Evolutionary conservation across 2,329 filamentous ascomycete genomes (phyloP), one percentile per base, ranked within the genome.

Genomic region (Aspergillus sp.): DNA sequence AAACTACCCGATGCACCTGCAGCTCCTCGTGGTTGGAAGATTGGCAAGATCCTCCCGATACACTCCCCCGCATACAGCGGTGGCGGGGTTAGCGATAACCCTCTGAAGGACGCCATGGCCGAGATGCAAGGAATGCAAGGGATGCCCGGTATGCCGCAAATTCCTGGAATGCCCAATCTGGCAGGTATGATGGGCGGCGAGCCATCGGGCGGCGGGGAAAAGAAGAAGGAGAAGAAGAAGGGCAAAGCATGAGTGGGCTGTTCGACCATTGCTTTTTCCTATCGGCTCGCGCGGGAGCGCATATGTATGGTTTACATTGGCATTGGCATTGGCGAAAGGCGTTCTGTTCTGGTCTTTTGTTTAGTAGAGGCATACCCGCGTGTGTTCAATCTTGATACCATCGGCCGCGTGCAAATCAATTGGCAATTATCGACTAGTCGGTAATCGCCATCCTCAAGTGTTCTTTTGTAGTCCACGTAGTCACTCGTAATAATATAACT

Each of bases 31-130:
- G 93, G 93, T 39, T 97, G 92, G 91, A 97, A 96, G 80, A 88
- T 98, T 75, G 86, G 86, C 61, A 86, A 85, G 59, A 86, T 96
- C 58, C 72, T 99, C 64, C 95, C 95, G 21, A 87, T 96, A 63
- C 89, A 96, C 70, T 96, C 90, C 62, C 87, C 93, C 0, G 95
- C 92, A 17, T 84, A 98, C 77, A 95, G 90, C 54, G 95, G 95
- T 8, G 95, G 95, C 11, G 95, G 95, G 37, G 91, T 98, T 11
- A 93, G 87, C 61, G 95, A 99, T 75, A 96, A 98, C 70, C 86
- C 97, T 61, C 87, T 98, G 70, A 91, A 95, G 80, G 93, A 97
- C 66, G 96, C 97, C 82, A 96, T 98, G 93, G 88, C 87, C 69
- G 91, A 96, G 79, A 96, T 98, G 91, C 80, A 83, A 63, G 79